These are phyloP conservation scores for Crithidia brevicula DNA, from an alignment of 208 protist genomes.

Conservation along the genomic window DNA sequence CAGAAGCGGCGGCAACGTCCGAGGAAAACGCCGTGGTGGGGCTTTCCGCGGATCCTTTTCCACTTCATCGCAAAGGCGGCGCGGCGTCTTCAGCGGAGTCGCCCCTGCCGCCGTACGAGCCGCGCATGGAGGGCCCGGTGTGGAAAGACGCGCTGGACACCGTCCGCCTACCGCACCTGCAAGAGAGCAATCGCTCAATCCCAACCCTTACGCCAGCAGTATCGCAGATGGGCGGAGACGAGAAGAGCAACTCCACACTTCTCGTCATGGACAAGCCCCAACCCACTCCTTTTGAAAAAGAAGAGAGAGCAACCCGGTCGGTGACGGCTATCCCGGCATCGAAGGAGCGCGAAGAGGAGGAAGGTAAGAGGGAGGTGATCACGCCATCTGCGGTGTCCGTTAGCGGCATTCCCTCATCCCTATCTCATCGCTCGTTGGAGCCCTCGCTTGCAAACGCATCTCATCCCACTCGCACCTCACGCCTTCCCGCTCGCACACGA, in stretches of 20 bases:
- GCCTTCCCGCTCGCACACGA: conserved; percentile 8
- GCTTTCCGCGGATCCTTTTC: too few relatives aligned
- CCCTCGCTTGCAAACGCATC: neutral
- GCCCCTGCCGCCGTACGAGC: conserved; percentile 5
- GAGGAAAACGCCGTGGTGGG: too few relatives aligned
- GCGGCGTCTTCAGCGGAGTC: neutral
- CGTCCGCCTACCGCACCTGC: conserved; percentile 14
- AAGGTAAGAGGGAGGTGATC: neutral
- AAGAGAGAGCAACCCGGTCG: neutral
- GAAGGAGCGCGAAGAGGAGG: neutral
- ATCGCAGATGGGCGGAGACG: neutral
- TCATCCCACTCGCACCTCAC: neutral
- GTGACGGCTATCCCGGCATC: neutral
- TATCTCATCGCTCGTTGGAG: neutral
- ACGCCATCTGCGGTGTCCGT: neutral
- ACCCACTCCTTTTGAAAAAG: too few relatives aligned
- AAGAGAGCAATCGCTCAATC: conserved; percentile 7
- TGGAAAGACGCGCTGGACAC: conserved; percentile 18
- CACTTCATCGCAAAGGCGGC: neutral
- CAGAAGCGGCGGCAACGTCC: neutral
- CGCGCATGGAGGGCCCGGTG: conserved; percentile 20
- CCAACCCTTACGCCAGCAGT: neutral
- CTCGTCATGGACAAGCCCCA: too few relatives aligned
- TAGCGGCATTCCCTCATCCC: neutral
- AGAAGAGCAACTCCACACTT: neutral